Evolutionary conservation across 2,329 filamentous ascomycete species (phyloP), one percentile per base, ranked within the genome.

Genomic region (Rachicladosporium sp.): DNA sequence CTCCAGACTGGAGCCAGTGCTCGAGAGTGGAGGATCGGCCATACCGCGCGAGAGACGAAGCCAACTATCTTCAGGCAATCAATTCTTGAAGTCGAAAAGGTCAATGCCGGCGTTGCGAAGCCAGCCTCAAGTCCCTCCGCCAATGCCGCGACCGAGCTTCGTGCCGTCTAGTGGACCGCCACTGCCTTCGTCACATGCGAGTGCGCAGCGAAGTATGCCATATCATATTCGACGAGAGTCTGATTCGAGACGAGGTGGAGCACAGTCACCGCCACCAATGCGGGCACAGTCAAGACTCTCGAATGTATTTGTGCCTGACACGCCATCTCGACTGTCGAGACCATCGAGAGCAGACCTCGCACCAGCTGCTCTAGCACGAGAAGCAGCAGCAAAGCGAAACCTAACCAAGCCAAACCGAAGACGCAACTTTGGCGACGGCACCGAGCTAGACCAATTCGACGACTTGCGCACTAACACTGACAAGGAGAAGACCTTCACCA

Each of bases 371-470:
- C 55, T 73, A 23, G 60, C 67, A 37, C 61, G 66, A 34, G 64
- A 69, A 44, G 71, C 74, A 39, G 67, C 71, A 36, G 64, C 71
- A 5, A 82, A 80, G 67, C 76, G 81, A 48, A 78, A 81, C 35
- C 64, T 93, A 43, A 88, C 75, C 46, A 82, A 80, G 57, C 86
- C 86, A 3, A 70, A 75, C 29, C 71, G 77, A 31, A 69, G 70
- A 43, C 73, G 78, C 34, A 77, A 84, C 52, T 98, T 93, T 63
- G 91, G 91, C 9, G 86, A 95, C 59, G 91, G 91, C 10, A 82
- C 81, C 44, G 91, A 98, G 61, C 70, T 98, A 29, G 89, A 96
- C 50, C 78, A 74, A 2, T 96, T 98, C 57, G 91, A 98, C 57
- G 91, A 98, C 61, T 67, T 98, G 41, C 89, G 89, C 1, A 96